Conservation (phyloP, 768 basidiomycete genomes). For the Chalciporus sphaerocephalus region DNA sequence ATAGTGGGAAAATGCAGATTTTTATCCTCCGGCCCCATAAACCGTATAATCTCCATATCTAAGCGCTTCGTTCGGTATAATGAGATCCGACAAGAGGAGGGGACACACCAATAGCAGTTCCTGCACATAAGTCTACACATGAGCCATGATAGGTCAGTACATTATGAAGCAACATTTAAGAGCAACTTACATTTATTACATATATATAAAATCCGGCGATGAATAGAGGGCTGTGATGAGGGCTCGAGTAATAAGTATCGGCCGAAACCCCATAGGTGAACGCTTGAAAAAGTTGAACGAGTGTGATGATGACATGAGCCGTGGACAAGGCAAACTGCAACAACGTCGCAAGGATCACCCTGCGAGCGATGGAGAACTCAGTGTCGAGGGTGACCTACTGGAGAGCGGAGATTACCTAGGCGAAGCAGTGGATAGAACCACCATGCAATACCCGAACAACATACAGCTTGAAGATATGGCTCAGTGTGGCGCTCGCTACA, state of each 20-base stretch:
- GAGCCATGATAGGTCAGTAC: not conserved
- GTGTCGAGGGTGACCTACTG: too few relatives aligned
- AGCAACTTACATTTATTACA: conserved; percentile 15
- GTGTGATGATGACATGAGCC: conserved; percentile 10
- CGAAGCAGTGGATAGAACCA: conserved; percentile 1
- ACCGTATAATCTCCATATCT: conserved; percentile 25
- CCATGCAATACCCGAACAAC: conserved; percentile 12
- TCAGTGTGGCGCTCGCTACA: not conserved
- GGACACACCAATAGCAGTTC: conserved; percentile 15
- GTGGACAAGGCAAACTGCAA: conserved; percentile 16
- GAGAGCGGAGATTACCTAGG: conserved; percentile 4
- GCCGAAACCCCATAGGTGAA: conserved; percentile 5
- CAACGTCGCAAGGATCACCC: conserved; percentile 12
- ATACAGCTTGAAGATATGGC: conserved; percentile 6
- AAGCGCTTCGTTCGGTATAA: not conserved
- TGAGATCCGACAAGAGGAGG: not conserved
- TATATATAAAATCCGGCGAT: conserved; percentile 18
- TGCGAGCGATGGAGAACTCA: not conserved
- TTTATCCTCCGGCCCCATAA: conserved; percentile 10
- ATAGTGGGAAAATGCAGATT: conserved; percentile 15
- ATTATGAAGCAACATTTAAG: not conserved
- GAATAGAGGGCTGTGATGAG: conserved; percentile 3
- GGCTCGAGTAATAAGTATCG: conserved; percentile 8
- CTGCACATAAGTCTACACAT: conserved; percentile 14
- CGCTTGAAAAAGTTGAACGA: conserved; percentile 15